Evolutionary conservation across 176 grass and related monocot genomes (phyloP).

Genomic region (Carex cristatella): DNA sequence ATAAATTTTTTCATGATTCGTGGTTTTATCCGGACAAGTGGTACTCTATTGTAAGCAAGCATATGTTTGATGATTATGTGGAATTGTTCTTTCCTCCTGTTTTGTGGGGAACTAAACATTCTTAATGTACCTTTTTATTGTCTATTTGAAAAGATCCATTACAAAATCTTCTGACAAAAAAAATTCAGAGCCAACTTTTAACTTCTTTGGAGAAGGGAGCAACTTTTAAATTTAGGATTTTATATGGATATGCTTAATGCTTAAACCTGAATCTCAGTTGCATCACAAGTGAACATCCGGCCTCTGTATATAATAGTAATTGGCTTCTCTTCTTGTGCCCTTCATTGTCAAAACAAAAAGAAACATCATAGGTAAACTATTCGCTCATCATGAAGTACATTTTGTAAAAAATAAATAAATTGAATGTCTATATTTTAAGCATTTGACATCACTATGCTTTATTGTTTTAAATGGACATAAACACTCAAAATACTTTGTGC

Average conservation of each 20-base stretch:
- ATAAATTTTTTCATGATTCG: neutral
- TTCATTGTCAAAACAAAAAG: neutral
- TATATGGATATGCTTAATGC: neutral
- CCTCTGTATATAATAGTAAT: constrained; percentile 13
- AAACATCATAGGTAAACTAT: neutral
- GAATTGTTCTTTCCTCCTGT: neutral
- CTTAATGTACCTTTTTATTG: neutral
- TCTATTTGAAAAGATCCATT: neutral
- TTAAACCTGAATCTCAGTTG: constrained; percentile 17
- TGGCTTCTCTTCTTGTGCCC: constrained; percentile 17
- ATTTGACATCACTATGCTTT: neutral
- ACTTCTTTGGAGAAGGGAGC: neutral
- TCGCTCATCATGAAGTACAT: neutral
- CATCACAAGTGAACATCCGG: constrained; percentile 18
- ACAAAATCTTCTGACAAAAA: neutral
- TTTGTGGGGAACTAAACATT: no score
- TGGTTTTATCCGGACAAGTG: neutral
- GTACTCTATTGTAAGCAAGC: neutral
- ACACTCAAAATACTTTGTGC: neutral
- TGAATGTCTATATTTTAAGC: neutral
- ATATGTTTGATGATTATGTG: neutral
- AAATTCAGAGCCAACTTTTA: neutral
- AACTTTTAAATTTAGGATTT: neutral
- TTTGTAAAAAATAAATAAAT: neutral
- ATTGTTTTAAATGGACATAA: neutral